Evolutionary conservation across 2,329 filamentous ascomycete species (phyloP).

Genomic region (Pezicula carpinea): DNA sequence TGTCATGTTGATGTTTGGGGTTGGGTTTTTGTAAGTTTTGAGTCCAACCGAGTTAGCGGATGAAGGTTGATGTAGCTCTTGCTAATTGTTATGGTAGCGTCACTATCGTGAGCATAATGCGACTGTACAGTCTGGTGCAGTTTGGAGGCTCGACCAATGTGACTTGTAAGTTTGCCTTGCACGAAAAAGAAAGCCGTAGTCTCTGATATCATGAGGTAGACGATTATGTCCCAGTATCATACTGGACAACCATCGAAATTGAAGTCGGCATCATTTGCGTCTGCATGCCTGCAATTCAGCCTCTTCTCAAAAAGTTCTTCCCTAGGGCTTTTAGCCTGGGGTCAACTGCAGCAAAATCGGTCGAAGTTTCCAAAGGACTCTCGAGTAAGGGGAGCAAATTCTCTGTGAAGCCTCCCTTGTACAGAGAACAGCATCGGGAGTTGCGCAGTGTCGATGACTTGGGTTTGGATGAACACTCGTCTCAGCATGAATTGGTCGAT

Average conservation of each 20-base stretch:
- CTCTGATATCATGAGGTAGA: conserved; percentile 2
- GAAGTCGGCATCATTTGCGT: conserved; percentile 16
- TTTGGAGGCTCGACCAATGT: conserved; percentile 16
- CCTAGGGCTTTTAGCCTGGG: not conserved
- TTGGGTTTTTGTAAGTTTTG: conserved; percentile 35
- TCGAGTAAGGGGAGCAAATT: not conserved
- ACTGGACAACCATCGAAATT: conserved; percentile 20
- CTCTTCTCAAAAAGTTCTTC: conserved; percentile 4
- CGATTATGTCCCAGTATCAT: conserved; percentile 14
- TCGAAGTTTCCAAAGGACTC: not conserved
- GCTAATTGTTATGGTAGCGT: conserved; percentile 8
- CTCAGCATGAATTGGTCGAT: not conserved
- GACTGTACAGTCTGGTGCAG: conserved; percentile 12
- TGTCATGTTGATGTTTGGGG: conserved; percentile 44
- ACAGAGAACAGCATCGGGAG: not conserved
- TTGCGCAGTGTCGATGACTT: not conserved
- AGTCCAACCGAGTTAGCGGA: not conserved
- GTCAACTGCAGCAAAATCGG: not conserved
- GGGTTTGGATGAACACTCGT: not conserved
- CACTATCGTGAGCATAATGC: conserved; percentile 16
- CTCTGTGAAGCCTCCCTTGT: not conserved
- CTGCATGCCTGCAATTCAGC: conserved; percentile 14
- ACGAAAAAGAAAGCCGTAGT: not conserved
- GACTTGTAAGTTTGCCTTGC: conserved; percentile 8
- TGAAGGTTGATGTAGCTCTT: too few relatives aligned